Evolutionary conservation across 257 asterid species (phyloP), one percentile per base, ranked within the genome.

Genomic region (Handroanthus guayacan): DNA sequence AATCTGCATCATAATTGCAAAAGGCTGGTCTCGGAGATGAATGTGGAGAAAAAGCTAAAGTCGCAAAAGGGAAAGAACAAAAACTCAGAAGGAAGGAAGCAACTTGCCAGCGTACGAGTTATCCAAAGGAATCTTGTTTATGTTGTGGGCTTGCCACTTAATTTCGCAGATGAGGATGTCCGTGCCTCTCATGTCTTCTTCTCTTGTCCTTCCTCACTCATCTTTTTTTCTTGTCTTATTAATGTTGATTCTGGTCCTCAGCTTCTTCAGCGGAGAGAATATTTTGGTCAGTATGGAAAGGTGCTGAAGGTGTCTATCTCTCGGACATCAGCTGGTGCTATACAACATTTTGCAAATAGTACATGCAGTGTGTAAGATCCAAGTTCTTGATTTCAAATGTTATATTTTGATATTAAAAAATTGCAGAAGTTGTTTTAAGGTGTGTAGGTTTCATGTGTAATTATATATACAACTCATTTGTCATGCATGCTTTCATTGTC

Each of bases 341-440:
- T 95, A 79, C 99, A 95, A 86, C 92, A 95, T 20, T 92, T 86
- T 83, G 76, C 97, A 50, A 92, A 95, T 82, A 92, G 85, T 83
- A 91, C 99, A 68, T 92, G 99, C 82, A 92, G 99, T 83, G 99
- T 92, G 99, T 95, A 86, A 82, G 99, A 89, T 79, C 73, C 48
- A 10, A 56, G 43, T 50, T 45, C 78, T 48, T 56, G 58, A 12
- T 16, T 48, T 70, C 39, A 34, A 41, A 54, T 56, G 61, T 12
- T 69, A 45, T 64, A 47, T 62, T 47, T 10, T 65, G 52, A 75
- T 69, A 18, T 62, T 45, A 39, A 2, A 65, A 39, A 47, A 44
- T 63, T 60, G 36, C 50, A 43, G 34, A 39, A 67, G 64, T 47
- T 11, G 20, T 76, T 18, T 39, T 37, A 13, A 51, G 39, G 20